Evolutionary conservation across 2,329 filamentous ascomycete genomes (phyloP), one percentile per base, ranked within the genome.

Genomic region (Fusarium brevicatenulatum): DNA sequence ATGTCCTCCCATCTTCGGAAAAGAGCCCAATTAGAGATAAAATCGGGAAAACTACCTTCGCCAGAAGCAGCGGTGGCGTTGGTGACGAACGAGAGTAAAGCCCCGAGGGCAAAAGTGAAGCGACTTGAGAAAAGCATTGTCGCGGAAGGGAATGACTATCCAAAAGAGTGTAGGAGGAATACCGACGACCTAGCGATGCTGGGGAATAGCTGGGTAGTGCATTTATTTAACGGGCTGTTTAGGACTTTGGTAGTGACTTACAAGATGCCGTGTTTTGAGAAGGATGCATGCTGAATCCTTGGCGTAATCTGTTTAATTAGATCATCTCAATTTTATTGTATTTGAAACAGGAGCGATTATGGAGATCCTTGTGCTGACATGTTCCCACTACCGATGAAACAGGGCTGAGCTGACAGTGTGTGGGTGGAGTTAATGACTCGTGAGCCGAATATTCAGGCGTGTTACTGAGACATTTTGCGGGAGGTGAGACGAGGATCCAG

Each of bases 101-200:
- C 55, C 63, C 50, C 66, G 4, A 68, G 56, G 66, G 63, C 66
- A 18, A 68, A 39, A 21, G 66, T 42, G 23, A 66, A 53, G 63
- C 56, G 63, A 40, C 44, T 57, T 28, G 42, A 53, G 54, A 68
- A 60, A 40, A 59, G 40, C 50, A 66, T 66, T 10, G 56, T 62
- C 50, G 66, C 40, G 7, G n/a, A 42, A 47, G 52, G 23, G 44
- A 46, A 36, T 44, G 42, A 39, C 47, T 50, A 54, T 37, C 42
- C 25, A 53, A 55, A 68, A 28, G 52, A 52, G 49, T 52, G 61
- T 40, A 39, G 30, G 28, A 19, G 9, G 25, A 44, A 60, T 55
- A 62, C 28, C 49, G 5, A 46, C 30, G 37, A 46, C 63, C 25
- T 21, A 21, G 19, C 10, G 19, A 39, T 39, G 37, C 37, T 39